Evolutionary conservation across 139 green algal species (phyloP).

Genomic region (Dunaliella sp.): DNA sequence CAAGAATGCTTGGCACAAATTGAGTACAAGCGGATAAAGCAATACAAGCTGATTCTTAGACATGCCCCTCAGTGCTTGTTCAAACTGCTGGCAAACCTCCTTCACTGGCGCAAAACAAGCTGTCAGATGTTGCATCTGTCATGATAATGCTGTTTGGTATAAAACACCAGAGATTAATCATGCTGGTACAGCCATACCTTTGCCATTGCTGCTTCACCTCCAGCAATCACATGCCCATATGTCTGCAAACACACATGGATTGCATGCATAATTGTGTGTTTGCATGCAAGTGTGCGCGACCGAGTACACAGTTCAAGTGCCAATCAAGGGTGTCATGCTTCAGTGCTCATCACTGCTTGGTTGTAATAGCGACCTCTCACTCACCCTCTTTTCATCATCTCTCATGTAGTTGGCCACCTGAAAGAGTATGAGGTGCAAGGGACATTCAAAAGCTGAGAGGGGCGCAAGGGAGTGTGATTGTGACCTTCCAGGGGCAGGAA

Average conservation of each 20-base stretch:
- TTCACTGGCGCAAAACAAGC: neutral
- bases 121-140: neutral
- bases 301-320: neutral
- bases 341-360: neutral
- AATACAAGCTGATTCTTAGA: no score
- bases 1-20: no score
- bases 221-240: neutral
- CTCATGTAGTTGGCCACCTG: neutral
- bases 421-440: no score
- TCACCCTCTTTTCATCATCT: neutral
- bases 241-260: neutral
- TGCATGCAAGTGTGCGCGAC: neutral
- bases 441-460: no score
- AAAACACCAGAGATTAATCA: neutral
- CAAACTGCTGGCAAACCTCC: neutral
- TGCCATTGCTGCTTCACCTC: neutral
- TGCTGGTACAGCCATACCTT: neutral
- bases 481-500: no score
- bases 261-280: neutral
- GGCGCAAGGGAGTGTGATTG: no score
- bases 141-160: neutral
- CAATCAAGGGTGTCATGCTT: neutral
- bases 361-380: neutral
- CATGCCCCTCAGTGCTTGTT: no score
- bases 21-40: neutral